A percentile compares a stretch with the other conserved stretches of the same genome.
Evolutionary conservation across 2,329 filamentous ascomycete species (phyloP).

Genomic region (Metarhizium rileyi): DNA sequence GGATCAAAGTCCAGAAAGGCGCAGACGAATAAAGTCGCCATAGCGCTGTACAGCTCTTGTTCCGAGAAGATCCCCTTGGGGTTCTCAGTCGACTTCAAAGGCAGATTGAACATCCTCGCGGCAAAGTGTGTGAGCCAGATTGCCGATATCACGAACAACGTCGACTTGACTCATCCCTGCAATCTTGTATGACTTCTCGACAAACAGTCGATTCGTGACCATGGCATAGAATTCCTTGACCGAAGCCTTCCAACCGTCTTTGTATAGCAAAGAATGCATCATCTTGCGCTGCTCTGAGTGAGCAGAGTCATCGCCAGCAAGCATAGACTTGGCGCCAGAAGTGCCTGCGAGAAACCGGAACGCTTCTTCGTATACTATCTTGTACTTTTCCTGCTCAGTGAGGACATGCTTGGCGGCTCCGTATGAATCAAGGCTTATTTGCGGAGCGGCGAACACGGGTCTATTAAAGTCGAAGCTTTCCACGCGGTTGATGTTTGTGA

Average conservation of each 20-base stretch:
- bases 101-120: constrained; percentile 52
- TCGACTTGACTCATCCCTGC: constrained; percentile 51
- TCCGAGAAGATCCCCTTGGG: constrained; percentile 48
- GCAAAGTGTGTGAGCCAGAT: constrained; percentile 57
- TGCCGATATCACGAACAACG: constrained; percentile 59
- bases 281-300: constrained; percentile 41
- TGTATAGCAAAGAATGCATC: constrained; percentile 49
- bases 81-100: constrained; percentile 52
- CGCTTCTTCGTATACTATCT: constrained; percentile 52
- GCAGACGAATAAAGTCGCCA: constrained; percentile 55
- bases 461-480: constrained; percentile 60
- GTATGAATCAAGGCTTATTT: constrained; percentile 51
- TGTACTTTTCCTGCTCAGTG: constrained; percentile 51
- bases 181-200: constrained; percentile 55
- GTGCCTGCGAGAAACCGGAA: constrained; percentile 52
- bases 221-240: constrained; percentile 59
- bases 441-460: constrained; percentile 40
- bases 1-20: constrained; percentile 60
- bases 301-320: constrained; percentile 39
- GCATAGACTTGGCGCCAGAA: constrained; percentile 44
- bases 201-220: constrained; percentile 51
- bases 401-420: constrained; percentile 52
- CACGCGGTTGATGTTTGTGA: constrained; percentile 56
- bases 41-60: constrained; percentile 49
- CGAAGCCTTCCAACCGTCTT: constrained; percentile 49